Evolutionary conservation across 2,329 filamentous ascomycete species (phyloP), one percentile per base, ranked within the genome.

Genomic region (Byssothecium circinans): DNA sequence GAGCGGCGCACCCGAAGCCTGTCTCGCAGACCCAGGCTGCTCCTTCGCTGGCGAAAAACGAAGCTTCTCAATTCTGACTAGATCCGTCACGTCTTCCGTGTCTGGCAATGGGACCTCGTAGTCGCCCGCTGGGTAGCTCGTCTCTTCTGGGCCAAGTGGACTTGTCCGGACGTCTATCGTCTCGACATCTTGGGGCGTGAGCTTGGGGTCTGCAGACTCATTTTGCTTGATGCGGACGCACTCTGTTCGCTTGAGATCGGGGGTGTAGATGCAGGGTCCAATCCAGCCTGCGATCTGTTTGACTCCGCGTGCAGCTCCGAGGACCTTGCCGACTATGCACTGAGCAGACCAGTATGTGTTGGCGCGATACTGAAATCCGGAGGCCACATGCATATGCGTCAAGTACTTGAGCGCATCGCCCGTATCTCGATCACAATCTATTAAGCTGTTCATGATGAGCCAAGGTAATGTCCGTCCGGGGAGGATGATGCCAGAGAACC

Each of bases 291-390:
- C 86, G 17, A 88, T 78, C 45, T 86, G 80, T 53, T 80, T 81
- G 57, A 87, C 88, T 0, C 86, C 89, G 19, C 86, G 84, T 32
- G 83, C 86, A 19, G 75, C 75, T 1, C 75, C 75, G 7, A 91
- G 75, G 2, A 91, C 87, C 62, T 89, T 90, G 30, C 87, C 87
- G 2, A 91, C 84, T 47, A 90, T 87, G 57, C 81, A 87, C 17
- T 80, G 76, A 11, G 83, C 81, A 2, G 86, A 83, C 87, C 87
- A 91, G 74, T 90, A 91, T 1, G 87, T 90, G 62, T 86, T 86
- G 47, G 83, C 85, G 48, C 85, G 84, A 64, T 90, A 89, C 70
- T 91, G 87, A 62, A 91, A 89, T 14, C 87, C 87, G 53, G 84
- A 84, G 56, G 84, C 77, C 1, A 85, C 85, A 48, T 86, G 80